Base-by-base conservation (phyloP, 208 protist genomes). In the Leishmania guyanensis region DNA sequence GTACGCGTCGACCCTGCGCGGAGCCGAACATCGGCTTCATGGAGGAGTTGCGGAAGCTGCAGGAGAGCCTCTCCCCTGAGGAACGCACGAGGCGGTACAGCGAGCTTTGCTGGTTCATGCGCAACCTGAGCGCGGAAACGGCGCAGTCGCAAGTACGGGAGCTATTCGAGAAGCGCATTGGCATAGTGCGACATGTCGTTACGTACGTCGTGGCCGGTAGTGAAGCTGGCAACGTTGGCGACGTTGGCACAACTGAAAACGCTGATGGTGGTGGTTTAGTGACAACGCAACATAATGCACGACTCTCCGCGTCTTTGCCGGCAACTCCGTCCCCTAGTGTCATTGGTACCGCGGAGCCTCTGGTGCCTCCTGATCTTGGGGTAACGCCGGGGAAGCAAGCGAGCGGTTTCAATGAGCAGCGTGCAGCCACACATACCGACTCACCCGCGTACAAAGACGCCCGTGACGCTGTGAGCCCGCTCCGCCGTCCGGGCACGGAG, bases 21-120 rank as follows among this genome's bases (percentile, higher is more conserved):
- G 92, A 96, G 69, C 94, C 93, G 22, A 97, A 97, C 84, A 68
- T 97, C 10, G 92, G 89, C 66, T 97, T 97, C 79, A 86, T 96
- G 71, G 90, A 93, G 33, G 89, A 91, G 26, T 75, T 97, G 69
- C 94, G 84, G 26, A 79, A 88, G 43, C 89, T 93, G 51, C 92
- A 97, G 88, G 86, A 91, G 72, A 85, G 86, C 1, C 87, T 96
- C 80, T 82, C 83, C 36, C 58, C 77, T 10, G 85, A 92, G 56
- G 84, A 90, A 72, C 90, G 92, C 1, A 88, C 85, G 22, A 81
- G 78, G 39, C 87, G 87, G 5, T 92, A 87, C 81, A 84, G 83
- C 2, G 78, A 87, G 79, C 90, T 92, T 36, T 91, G 89, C 77
- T 79, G 93, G 64, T 87, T 91, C 48, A 82, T 96, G 65, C 85